Conservation (phyloP, 108 stramenopile species). For the Phaeodactylum tricornutum region DNA sequence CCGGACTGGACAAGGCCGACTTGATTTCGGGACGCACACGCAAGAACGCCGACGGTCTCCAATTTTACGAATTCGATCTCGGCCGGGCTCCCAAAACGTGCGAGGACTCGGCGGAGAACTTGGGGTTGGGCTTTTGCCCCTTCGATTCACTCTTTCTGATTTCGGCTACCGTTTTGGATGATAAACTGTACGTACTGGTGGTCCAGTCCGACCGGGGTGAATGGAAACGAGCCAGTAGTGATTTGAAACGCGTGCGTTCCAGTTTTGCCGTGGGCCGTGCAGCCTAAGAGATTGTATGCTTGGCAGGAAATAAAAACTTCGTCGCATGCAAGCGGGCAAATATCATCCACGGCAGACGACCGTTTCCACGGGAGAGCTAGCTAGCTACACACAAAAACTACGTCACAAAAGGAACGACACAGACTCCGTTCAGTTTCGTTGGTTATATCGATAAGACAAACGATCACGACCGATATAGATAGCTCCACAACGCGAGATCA, state of each 20-base stretch:
- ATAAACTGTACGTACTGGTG: constrained; percentile 39
- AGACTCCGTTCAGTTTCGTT: too few relatives aligned
- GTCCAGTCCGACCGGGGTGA: constrained; percentile 53
- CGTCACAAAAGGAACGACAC: too few relatives aligned
- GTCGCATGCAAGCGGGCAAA: too few relatives aligned
- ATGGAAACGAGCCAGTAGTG: constrained; percentile 65
- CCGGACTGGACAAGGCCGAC: constrained; percentile 52
- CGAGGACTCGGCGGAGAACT: constrained; percentile 38
- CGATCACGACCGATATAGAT: too few relatives aligned
- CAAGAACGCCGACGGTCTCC: constrained; percentile 22
- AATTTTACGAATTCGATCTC: constrained; percentile 74
- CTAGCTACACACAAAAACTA: too few relatives aligned
- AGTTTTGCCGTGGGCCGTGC: constrained; percentile 51
- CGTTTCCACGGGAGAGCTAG: too few relatives aligned
- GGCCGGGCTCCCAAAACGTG: constrained; percentile 64
- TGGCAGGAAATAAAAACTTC: too few relatives aligned
- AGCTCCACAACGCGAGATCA: too few relatives aligned
- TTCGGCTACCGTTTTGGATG: constrained; percentile 54
- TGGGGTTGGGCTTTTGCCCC: constrained; percentile 76
- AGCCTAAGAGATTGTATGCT: too few relatives aligned
- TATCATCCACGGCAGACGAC: too few relatives aligned
- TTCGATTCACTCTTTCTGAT: constrained; percentile 59
- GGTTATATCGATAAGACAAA: too few relatives aligned
- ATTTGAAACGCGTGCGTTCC: constrained; percentile 57
- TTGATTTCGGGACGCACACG: constrained; percentile 44